Base-by-base conservation (phyloP, 176 grass and related monocot genomes). In the Eleusine indica region DNA sequence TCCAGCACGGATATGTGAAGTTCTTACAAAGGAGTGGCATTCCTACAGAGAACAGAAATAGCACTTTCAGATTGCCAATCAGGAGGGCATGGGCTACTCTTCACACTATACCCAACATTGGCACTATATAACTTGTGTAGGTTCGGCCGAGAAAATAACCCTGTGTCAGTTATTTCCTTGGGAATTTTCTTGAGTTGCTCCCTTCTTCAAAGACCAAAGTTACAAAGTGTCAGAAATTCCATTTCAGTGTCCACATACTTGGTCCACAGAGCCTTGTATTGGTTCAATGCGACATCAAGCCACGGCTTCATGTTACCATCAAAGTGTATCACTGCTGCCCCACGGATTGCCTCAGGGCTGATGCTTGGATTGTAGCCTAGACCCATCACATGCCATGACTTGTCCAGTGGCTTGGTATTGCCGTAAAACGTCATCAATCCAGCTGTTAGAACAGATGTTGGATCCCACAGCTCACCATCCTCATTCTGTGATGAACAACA, bases 171-270 rank as follows among this genome's bases (percentile, higher is more conserved):
- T 69, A 41, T 54, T 79, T 79, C 60, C 74, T 83, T 47, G 13
- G 58, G 64, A 4, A 46, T 48, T 32, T 70, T 71, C 17, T 63
- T 61, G 19, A 71, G n/a, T 66, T 70, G 21, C 67, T 86, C 82
- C 80, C 90, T 63, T 28, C 47, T 90, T 87, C 83, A 94, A 32
- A 94, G 78, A 51, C 93, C 93, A 74, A 94, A 94, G 85, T 94
- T 92, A 79, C 93, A 94, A 6, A 92, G 85, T n/a, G 87, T 91
- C 52, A 94, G 82, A 75, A 94, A 94, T 63, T 94, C 89, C 93
- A 94, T 92, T 81, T 94, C 93, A 37, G 78, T 94, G 73, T 94
- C 93, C 38, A 94, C 93, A 86, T 94, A 85, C 71, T 94, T 94
- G 40, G 93, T 92, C 93, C 93, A 94, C n/a, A 90, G 79, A 73